Base-by-base conservation (phyloP, 2,329 filamentous ascomycete species). In the Annulohypoxylon truncatum region DNA sequence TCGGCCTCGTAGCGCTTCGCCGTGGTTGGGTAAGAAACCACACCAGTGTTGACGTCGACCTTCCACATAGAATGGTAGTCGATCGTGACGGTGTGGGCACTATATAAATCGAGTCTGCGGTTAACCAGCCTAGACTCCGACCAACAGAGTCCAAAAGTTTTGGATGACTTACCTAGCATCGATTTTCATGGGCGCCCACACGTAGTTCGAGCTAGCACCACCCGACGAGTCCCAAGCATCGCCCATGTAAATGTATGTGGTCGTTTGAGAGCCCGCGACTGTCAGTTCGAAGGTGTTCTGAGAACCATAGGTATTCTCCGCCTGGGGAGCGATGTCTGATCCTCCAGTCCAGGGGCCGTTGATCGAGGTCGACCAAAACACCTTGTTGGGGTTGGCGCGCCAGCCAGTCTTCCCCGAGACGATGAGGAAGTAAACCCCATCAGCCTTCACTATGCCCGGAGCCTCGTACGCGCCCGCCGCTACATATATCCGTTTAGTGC, bases 41-140 rank as follows among this genome's bases (percentile, higher is more conserved):
- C 77, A 5, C 79, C 79, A 4, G 79, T 81, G 8, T 72, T 74
- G 1, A 76, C 72, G 55, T 81, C 77, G 24, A 81, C 71, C 67
- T 77, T 79, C 79, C 79, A 81, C 77, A 79, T 79, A 15, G 75
- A 71, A 69, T 80, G 75, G 55, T 80, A 80, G 38, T 80, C 74
- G 40, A 81, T 66, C 2, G 72, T 74, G 2, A 80, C 70, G 9
- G 74, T 77, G 51, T 78, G 77, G 0, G 70, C 67, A 13, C 73
- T 73, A 44, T 50, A 22, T 18, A 15, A 29, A 38, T 29, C 13
- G n/a, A 18, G n/a, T 2, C 13, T 6, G 12, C 47, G 20, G 26
- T 64, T 52, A 66, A 42, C 38, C 29, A 10, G 18, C 28, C 5
- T 12, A 10, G 26, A 15, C 4, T 46, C 20, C 4, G 26, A 2